phyloP scores from a whole-genome alignment of 192 early-diverging fungal genomes.

The Paraglomus occultum region DNA sequence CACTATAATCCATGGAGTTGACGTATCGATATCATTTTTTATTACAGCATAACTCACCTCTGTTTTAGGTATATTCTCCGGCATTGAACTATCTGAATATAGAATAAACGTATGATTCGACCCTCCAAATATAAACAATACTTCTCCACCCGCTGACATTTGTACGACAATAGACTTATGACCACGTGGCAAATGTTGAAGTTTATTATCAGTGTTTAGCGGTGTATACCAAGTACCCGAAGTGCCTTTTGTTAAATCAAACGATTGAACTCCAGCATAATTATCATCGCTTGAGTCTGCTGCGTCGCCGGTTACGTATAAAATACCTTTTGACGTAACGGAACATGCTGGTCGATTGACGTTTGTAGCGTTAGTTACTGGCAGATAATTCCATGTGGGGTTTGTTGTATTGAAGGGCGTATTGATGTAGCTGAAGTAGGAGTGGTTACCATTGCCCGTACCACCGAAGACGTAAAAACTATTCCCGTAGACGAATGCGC shows the following conservation, averaged over 20 bases:
- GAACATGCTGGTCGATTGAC: background rate
- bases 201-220: too few relatives aligned
- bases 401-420: background rate
- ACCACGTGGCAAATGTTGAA: background rate
- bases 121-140: background rate
- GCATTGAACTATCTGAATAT: background rate
- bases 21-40: too few relatives aligned
- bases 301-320: background rate
- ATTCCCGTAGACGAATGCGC: background rate
- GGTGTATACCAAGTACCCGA: background rate
- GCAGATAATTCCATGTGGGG: background rate
- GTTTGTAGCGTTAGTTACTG: background rate
- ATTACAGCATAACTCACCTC: too few relatives aligned
- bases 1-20: too few relatives aligned
- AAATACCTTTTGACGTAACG: background rate
- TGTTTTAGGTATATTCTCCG: background rate
- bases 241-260: background rate
- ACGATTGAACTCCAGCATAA: background rate
- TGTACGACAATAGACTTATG: background rate
- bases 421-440: background rate
- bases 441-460: background rate
- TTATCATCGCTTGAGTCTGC: background rate
- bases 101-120: background rate
- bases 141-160: background rate
- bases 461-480: background rate